phyloP scores from a whole-genome alignment of 306 rosid species.

The Ormosia semicastrata region DNA sequence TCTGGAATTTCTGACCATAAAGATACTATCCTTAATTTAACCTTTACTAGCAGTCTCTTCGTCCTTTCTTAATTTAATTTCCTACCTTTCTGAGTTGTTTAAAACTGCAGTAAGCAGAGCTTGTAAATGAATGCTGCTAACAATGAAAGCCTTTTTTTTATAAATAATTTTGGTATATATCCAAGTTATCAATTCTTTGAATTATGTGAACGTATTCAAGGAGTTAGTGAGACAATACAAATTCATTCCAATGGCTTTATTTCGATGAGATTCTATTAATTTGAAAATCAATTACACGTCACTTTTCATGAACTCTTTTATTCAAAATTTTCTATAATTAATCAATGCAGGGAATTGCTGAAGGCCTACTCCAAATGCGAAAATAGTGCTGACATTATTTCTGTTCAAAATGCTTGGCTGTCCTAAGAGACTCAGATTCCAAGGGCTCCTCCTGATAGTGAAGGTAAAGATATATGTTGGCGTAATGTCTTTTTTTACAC shows the following conservation, averaged over 20 bases:
- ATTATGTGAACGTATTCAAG: no score
- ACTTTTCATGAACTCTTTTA: no score
- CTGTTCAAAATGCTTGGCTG: constrained; percentile 86
- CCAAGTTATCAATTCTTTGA: not conserved
- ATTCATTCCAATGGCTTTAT: no score
- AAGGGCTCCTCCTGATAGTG: constrained; percentile 44
- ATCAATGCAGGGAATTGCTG: constrained; percentile 72
- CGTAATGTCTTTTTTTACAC: not conserved
- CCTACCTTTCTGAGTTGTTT: not conserved
- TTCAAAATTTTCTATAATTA: no score
- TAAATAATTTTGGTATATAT: not conserved
- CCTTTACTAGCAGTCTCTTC: not conserved
- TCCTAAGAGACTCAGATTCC: constrained; percentile 62
- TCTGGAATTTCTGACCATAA: not conserved
- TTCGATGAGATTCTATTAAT: no score
- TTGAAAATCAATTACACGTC: no score
- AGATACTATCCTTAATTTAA: not conserved
- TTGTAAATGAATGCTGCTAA: not conserved
- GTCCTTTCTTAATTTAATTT: constrained; percentile 3
- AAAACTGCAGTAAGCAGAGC: not conserved
- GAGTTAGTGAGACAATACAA: no score
- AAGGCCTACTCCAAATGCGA: constrained; percentile 81
- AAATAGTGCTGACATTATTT: constrained; percentile 71
- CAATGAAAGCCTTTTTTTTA: no score
- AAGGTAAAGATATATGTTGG: constrained; percentile 58